Conservation (phyloP, 2,329 filamentous ascomycete species). For the Cladosporium sp. region DNA sequence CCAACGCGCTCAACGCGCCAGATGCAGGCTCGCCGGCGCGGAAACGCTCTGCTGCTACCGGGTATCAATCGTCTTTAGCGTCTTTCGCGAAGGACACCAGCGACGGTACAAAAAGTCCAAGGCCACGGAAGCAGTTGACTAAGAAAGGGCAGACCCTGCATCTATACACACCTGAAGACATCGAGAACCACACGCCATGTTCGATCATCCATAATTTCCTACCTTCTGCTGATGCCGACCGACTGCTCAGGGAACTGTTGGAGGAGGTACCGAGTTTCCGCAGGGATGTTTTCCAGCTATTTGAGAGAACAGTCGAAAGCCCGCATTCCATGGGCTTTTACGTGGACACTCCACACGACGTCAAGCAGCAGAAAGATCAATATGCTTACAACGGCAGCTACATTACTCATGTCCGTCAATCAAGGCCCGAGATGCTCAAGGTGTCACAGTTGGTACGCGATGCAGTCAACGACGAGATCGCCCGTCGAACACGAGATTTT, state of each 20-base stretch:
- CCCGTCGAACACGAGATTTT: constrained; percentile 58
- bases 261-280: constrained; percentile 66
- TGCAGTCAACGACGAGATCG: constrained; percentile 73
- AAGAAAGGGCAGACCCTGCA: constrained; percentile 78
- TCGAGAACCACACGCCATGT: constrained; percentile 79
- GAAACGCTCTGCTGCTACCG: constrained; percentile 28
- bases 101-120: not conserved
- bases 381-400: constrained; percentile 80
- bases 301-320: constrained; percentile 77
- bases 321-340: constrained; percentile 82
- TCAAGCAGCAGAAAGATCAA: constrained; percentile 63
- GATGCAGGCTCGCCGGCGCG: constrained; percentile 24
- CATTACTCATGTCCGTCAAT: constrained; percentile 67
- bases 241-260: constrained; percentile 68
- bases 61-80: constrained; percentile 40
- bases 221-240: constrained; percentile 62
- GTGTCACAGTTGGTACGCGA: constrained; percentile 65
- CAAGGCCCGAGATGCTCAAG: constrained; percentile 66
- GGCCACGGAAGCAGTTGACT: constrained; percentile 43
- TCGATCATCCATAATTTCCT: constrained; percentile 91
- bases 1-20: constrained; percentile 44
- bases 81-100: constrained; percentile 15
- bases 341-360: constrained; percentile 66
- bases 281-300: constrained; percentile 71
- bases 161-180: constrained; percentile 73